Evolutionary conservation across 2,329 filamentous ascomycete species (phyloP).

Genomic region (Amauroascus verrucosus): DNA sequence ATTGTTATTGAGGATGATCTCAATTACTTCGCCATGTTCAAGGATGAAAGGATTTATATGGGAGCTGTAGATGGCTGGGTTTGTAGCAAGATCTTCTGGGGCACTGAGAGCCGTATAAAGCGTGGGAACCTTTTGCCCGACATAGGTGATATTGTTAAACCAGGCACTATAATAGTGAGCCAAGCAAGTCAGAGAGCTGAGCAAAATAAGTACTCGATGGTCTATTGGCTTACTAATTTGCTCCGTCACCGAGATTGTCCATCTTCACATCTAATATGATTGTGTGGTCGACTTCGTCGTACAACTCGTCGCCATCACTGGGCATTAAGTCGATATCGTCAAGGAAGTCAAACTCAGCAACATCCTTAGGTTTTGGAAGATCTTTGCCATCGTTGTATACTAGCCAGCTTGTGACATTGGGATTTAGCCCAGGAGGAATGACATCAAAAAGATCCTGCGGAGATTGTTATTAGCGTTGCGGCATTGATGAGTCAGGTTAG

Average conservation of each 20-base stretch:
- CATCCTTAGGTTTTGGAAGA: constrained; percentile 4
- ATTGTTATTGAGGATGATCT: constrained; percentile 13
- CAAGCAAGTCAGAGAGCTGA: background rate
- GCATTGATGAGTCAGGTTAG: no score
- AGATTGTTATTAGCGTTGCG: no score
- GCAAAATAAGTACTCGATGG: background rate
- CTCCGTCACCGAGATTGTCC: constrained; percentile 34
- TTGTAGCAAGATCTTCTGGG: constrained; percentile 6
- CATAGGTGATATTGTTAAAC: constrained; percentile 15
- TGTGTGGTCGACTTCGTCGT: constrained; percentile 15
- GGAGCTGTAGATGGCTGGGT: constrained; percentile 12
- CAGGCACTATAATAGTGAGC: constrained; percentile 9
- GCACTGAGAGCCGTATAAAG: constrained; percentile 11
- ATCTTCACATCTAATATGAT: constrained; percentile 42
- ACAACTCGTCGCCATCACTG: constrained; percentile 9
- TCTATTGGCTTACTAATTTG: constrained; percentile 14
- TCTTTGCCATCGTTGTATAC: constrained; percentile 12
- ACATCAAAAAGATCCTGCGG: constrained; percentile 10
- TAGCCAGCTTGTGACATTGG: constrained; percentile 32
- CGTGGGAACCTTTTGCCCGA: constrained; percentile 11
- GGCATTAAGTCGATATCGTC: constrained; percentile 34
- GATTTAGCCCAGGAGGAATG: constrained; percentile 8
- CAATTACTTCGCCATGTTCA: constrained; percentile 5
- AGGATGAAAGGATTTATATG: constrained; percentile 11
- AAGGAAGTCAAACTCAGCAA: constrained; percentile 7